Evolutionary conservation across 768 basidiomycete genomes (phyloP), one percentile per base, ranked within the genome.

Genomic region (Nidula microcarpa): DNA sequence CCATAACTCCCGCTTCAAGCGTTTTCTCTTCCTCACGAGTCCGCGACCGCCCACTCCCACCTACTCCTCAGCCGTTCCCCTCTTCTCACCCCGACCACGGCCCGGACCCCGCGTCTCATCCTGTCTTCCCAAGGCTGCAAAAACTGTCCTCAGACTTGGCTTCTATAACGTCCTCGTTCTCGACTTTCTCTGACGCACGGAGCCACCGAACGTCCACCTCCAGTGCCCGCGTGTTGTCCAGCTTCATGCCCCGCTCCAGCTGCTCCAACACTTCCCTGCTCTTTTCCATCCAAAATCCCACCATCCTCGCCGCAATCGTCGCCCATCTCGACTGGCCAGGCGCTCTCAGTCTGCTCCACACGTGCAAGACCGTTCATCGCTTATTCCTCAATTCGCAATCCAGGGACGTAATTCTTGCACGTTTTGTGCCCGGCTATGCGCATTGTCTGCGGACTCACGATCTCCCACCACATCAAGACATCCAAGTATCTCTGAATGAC

Each of bases 401-500:
- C 47, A 64, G 70, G 49, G 71, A 77, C 61, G 62, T 69, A 46
- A 65, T 81, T 30, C 70, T 81, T 11, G 55, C 73, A 14, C 74
- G 74, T 35, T 87, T 77, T 60, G 75, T 92, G 1, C 82, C 85
- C 0, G 81, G 79, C 4, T 91, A 84, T 61, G 62, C 68, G 6
- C 57, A 69, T 43, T 77, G 75, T 41, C 62, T 82, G 43, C 69
- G 66, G 2, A 58, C 68, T 47, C 65, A 77, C 43, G 77, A 80
- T 55, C 54, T 69, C 23, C 62, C 66, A 39, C 62, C 72, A 5
- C 69, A 70, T 47, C 74, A 76, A 47, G 72, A 76, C 39, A 74
- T 89, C 18, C 72, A 74, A 3, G 62, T 88, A 54, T 73, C 77
- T 39, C 66, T 90, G 39, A 67, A 75, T 45, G 85, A 90, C 64